Evolutionary conservation across 768 basidiomycete genomes (phyloP).

Genomic region (Hygrocybe punicea): DNA sequence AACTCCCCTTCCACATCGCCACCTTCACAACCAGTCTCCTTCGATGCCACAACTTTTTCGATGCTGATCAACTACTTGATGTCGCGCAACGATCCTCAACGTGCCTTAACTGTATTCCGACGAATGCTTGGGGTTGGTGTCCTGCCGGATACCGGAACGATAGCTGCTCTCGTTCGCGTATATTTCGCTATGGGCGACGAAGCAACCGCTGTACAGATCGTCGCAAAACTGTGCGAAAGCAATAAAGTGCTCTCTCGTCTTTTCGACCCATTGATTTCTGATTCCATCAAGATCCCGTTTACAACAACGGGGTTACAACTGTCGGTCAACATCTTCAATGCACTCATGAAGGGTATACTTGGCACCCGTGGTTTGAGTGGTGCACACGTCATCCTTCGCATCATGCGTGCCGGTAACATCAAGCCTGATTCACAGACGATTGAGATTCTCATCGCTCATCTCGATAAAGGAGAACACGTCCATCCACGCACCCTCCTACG

Average conservation of each 20-base stretch:
- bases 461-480: conserved; percentile 43
- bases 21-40: conserved; percentile 24
- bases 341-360: conserved; percentile 52
- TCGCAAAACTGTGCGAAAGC: conserved; percentile 45
- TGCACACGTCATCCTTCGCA: conserved; percentile 44
- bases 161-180: conserved; percentile 56
- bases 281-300: conserved; percentile 27
- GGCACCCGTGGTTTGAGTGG: conserved; percentile 47
- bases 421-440: conserved; percentile 53
- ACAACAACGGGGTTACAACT: conserved; percentile 33
- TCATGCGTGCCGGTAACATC: conserved; percentile 55
- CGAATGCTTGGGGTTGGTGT: conserved; percentile 45
- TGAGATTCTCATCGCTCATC: conserved; percentile 52
- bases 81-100: conserved; percentile 40
- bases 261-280: conserved; percentile 23
- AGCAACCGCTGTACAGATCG: conserved; percentile 50
- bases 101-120: conserved; percentile 45
- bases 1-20: conserved; percentile 7
- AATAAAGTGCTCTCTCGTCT: conserved; percentile 25
- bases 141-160: conserved; percentile 43
- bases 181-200: conserved; percentile 47
- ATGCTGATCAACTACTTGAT: conserved; percentile 59
- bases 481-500: conserved; percentile 47
- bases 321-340: conserved; percentile 56
- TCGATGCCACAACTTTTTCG: conserved; percentile 60